These are phyloP conservation scores for Fraxinus xanthoxyloides DNA, from an alignment of 305 asterid genomes.

Conservation along the genomic window DNA sequence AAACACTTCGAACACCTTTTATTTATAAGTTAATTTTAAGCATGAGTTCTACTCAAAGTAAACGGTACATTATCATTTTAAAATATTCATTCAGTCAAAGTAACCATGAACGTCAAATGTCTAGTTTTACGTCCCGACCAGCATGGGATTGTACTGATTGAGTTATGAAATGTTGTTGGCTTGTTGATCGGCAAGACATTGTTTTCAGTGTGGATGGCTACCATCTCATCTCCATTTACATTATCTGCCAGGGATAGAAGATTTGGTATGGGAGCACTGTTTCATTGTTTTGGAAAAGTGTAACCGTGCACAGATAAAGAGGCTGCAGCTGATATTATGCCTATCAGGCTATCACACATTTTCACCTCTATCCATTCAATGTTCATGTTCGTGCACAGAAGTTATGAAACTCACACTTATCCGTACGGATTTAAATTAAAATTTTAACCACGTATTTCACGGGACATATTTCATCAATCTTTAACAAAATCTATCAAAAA, in stretches of 20 bases:
- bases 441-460: too few species aligned
- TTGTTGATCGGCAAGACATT: not conserved
- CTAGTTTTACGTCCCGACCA: not conserved
- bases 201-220: not conserved
- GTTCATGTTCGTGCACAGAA: not conserved
- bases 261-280: not conserved
- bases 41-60: not conserved
- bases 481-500: too few species aligned
- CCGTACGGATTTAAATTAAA: too few species aligned
- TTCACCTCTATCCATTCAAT: too few species aligned
- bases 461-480: too few species aligned
- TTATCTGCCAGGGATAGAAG: not conserved
- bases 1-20: too few species aligned
- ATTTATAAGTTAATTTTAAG: not conserved
- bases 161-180: not conserved
- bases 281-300: not conserved
- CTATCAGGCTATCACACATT: too few species aligned
- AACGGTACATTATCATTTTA: not conserved
- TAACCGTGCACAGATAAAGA: not conserved
- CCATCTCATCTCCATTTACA: not conserved
- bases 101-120: too few species aligned
- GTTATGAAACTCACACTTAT: not conserved
- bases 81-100: not conserved
- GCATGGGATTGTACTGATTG: not conserved
- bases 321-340: not conserved